Evolutionary conservation across 2,329 filamentous ascomycete species (phyloP).

Genomic region (Hymenoscyphus salicellus): DNA sequence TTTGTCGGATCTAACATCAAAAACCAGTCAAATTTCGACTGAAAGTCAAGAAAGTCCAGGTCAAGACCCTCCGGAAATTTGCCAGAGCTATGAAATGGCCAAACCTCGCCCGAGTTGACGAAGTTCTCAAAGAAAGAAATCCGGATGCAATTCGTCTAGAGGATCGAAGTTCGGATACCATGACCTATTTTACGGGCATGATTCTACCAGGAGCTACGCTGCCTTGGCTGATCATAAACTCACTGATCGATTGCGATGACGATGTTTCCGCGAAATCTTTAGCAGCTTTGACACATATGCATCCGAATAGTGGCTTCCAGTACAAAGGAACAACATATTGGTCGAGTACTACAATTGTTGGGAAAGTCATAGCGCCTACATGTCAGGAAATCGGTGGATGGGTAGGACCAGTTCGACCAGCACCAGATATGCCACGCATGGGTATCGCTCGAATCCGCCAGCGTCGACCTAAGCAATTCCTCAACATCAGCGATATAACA

Average conservation of each 20-base stretch:
- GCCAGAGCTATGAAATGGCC: slow-evolving; percentile 75
- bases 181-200: slow-evolving; percentile 75
- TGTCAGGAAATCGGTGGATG: slow-evolving; percentile 70
- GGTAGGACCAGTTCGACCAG: slow-evolving; percentile 69
- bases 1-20: slow-evolving; percentile 9
- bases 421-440: slow-evolving; percentile 62
- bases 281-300: slow-evolving; percentile 64
- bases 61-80: slow-evolving; percentile 66
- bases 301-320: slow-evolving; percentile 70
- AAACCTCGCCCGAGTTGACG: slow-evolving; percentile 63
- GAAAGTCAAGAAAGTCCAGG: slow-evolving; percentile 63
- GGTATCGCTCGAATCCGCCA: slow-evolving; percentile 69
- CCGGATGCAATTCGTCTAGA: slow-evolving; percentile 54
- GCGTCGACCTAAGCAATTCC: slow-evolving; percentile 52
- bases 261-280: slow-evolving; percentile 64
- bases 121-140: slow-evolving; percentile 56
- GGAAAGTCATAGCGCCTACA: slow-evolving; percentile 71
- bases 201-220: slow-evolving; percentile 68
- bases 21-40: slow-evolving; percentile 57
- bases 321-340: slow-evolving; percentile 77
- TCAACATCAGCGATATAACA: slow-evolving; percentile 58
- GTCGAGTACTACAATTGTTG: slow-evolving; percentile 68
- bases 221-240: slow-evolving; percentile 75
- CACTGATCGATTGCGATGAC: slow-evolving; percentile 70
- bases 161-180: slow-evolving; percentile 64